phyloP scores from a whole-genome alignment of 345 rosid species.

The Zanthoxylum bungeanum region DNA sequence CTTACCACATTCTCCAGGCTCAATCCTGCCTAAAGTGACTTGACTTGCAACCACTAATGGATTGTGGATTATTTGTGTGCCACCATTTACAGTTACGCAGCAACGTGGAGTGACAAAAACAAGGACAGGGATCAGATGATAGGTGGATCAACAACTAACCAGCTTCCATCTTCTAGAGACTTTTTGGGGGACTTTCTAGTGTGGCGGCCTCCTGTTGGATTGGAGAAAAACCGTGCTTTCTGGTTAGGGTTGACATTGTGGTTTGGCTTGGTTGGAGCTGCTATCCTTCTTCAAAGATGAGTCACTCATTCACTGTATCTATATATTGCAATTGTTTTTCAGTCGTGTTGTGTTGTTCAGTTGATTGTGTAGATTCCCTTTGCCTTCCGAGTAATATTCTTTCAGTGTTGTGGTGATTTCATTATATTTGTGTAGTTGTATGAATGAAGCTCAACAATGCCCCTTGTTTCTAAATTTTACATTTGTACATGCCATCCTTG shows the following conservation, averaged over 20 bases:
- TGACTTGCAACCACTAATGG: neutral
- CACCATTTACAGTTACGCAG: slow-evolving; percentile 68
- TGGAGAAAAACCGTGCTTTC: slow-evolving; percentile 61
- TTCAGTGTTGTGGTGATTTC: slow-evolving; percentile 7
- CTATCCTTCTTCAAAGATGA: slow-evolving; percentile 69
- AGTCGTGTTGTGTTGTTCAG: slow-evolving; percentile 15
- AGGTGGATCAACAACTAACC: slow-evolving; percentile 59
- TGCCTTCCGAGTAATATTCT: slow-evolving; percentile 7
- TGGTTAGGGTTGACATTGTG: slow-evolving; percentile 80
- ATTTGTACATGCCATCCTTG: neutral
- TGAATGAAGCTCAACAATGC: slow-evolving; percentile 17
- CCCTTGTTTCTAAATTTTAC: neutral
- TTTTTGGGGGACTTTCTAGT: slow-evolving; percentile 65
- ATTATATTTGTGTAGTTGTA: slow-evolving; percentile 10
- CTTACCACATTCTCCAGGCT: neutral
- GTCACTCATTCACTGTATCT: neutral
- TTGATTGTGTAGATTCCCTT: slow-evolving; percentile 25
- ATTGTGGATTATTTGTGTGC: neutral
- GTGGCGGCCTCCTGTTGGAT: slow-evolving; percentile 73
- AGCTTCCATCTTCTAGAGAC: slow-evolving; percentile 63
- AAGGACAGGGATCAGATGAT: slow-evolving; percentile 50
- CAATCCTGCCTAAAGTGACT: neutral
- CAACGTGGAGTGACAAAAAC: slow-evolving; percentile 77
- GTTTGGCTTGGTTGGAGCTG: slow-evolving; percentile 88
- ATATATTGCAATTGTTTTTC: slow-evolving; percentile 11